Evolutionary conservation across 2,329 filamentous ascomycete genomes (phyloP).

Genomic region (Chaetomium olivaceum): DNA sequence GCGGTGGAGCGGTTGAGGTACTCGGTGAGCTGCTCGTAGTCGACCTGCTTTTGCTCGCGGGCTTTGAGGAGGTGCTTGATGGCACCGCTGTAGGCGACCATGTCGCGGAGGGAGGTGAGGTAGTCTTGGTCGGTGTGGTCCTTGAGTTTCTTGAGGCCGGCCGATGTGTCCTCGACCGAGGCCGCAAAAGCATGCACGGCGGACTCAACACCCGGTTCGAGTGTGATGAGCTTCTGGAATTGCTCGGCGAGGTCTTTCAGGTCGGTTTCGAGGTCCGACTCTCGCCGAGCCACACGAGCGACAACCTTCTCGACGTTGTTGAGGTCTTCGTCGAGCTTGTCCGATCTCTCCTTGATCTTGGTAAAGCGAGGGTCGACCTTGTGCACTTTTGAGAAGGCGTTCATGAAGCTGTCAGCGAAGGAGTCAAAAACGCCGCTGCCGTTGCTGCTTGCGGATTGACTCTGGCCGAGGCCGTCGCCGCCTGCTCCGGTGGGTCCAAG

Average conservation of each 20-base stretch:
- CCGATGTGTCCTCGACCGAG: conserved; percentile 79
- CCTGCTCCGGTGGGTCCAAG: conserved; percentile 39
- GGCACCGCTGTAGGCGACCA: conserved; percentile 90
- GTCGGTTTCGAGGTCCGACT: conserved; percentile 84
- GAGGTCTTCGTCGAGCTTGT: conserved; percentile 93
- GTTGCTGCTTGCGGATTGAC: conserved; percentile 1
- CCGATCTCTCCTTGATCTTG: conserved; percentile 86
- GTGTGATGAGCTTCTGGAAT: conserved; percentile 86
- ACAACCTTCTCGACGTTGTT: conserved; percentile 95
- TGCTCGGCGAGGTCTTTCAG: conserved; percentile 88
- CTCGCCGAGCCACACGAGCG: conserved; percentile 81
- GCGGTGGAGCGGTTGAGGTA: conserved; percentile 88
- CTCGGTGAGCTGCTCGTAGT: conserved; percentile 93
- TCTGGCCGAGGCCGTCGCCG: conserved; percentile 37
- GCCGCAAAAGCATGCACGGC: conserved; percentile 83
- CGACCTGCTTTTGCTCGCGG: conserved; percentile 95
- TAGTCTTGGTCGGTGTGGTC: conserved; percentile 96
- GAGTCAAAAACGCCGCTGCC: conserved; percentile 79
- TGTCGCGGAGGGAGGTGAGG: conserved; percentile 85
- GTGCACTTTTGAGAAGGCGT: conserved; percentile 94
- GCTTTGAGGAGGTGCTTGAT: conserved; percentile 87
- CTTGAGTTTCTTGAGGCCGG: conserved; percentile 76
- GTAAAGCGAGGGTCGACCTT: conserved; percentile 93
- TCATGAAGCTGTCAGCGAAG: conserved; percentile 94
- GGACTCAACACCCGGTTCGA: conserved; percentile 84